Percentiles rank a stretch among this genome's conserved stretches.
These are phyloP conservation scores for Pichia inconspicua DNA, from an alignment of 1,139 yeast genomes.

Conservation along the genomic window DNA sequence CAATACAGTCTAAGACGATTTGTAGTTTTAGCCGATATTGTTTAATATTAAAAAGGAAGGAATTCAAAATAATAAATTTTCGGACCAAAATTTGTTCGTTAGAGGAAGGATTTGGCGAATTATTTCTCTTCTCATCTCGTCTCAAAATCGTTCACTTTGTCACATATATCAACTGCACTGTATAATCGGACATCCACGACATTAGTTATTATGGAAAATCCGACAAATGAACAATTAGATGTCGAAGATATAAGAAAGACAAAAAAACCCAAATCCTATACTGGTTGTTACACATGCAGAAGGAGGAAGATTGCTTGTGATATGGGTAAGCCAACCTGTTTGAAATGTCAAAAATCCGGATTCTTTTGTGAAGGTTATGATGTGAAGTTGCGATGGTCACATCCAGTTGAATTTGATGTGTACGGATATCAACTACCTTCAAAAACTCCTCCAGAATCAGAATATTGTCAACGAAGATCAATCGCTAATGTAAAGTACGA, in stretches of 20 bases:
- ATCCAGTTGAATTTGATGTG: conserved; percentile 26
- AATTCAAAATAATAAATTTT: too few relatives aligned
- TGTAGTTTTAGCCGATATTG: too few relatives aligned
- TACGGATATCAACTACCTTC: conserved; percentile 28
- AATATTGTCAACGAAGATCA: conserved; percentile 58
- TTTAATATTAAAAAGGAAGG: too few relatives aligned
- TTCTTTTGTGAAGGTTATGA: conserved; percentile 75
- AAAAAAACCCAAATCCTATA: conserved; percentile 25
- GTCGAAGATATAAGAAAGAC: not conserved
- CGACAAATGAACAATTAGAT: not conserved
- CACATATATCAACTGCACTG: too few relatives aligned
- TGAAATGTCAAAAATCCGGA: conserved; percentile 46
- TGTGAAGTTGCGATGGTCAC: conserved; percentile 72
- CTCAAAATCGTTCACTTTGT: too few relatives aligned
- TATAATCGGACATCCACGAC: too few relatives aligned
- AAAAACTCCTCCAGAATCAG: conserved; percentile 31
- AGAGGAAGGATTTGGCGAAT: not conserved
- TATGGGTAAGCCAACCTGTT: conserved; percentile 44
- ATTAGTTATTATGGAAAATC: too few relatives aligned
- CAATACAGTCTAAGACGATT: too few relatives aligned
- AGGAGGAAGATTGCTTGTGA: conserved; percentile 56
- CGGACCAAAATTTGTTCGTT: not conserved
- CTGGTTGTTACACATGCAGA: conserved; percentile 62
- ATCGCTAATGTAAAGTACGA: conserved; percentile 71
- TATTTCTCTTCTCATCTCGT: not conserved